Conservation (phyloP, 257 asterid species). For the Scutellaria baicalensis region DNA sequence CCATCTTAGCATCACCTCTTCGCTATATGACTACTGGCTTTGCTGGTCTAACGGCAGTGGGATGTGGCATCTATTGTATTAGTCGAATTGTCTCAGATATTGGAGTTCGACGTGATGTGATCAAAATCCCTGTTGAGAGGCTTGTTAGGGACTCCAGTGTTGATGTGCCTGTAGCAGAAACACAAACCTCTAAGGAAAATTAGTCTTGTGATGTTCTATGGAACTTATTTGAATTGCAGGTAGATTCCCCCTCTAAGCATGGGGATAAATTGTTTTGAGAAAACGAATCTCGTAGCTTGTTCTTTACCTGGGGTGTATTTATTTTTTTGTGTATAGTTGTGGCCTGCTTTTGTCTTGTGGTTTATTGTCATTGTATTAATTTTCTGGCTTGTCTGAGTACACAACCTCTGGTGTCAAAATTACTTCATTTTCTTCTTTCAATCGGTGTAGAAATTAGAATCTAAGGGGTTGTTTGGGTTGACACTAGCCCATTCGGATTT, state of each 20-base stretch:
- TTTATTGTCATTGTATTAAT: not conserved
- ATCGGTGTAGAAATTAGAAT: too few species aligned
- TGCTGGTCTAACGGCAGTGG: constrained; percentile 47
- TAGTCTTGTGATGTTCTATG: not conserved
- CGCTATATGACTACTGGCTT: constrained; percentile 61
- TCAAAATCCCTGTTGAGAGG: constrained; percentile 74
- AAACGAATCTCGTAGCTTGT: not conserved
- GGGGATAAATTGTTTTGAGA: not conserved
- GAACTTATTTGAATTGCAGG: not conserved
- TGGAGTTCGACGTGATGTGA: constrained; percentile 78
- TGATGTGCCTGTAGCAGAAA: constrained; percentile 22
- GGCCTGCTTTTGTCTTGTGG: not conserved
- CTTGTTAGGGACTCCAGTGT: constrained; percentile 30
- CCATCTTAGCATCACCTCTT: constrained; percentile 64
- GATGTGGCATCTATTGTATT: constrained; percentile 62
- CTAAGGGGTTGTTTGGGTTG: too few species aligned
- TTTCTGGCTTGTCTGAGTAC: too few species aligned
- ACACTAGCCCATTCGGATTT: too few species aligned
- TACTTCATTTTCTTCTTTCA: too few species aligned
- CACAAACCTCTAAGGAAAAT: constrained; percentile 24
- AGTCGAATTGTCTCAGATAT: constrained; percentile 67
- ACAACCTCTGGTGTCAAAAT: too few species aligned
- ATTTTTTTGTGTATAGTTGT: too few species aligned
- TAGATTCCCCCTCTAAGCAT: not conserved
- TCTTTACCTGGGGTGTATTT: too few species aligned